Conservation (phyloP, 1,284 basidiomycete species). For the Chalciporus sp. region DNA sequence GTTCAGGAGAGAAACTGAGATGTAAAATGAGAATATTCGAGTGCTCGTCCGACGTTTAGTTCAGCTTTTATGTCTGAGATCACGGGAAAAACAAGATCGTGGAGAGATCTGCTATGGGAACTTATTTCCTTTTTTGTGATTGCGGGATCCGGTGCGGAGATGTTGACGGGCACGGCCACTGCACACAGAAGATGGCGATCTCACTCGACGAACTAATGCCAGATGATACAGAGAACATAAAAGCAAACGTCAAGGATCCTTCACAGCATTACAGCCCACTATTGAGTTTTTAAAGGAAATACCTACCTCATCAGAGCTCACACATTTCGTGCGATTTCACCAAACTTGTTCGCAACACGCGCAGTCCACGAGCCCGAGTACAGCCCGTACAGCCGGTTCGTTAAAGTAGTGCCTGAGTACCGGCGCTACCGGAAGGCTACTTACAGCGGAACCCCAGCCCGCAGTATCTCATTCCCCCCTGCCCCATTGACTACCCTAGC, state of each 20-base stretch:
- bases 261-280: too few relatives aligned
- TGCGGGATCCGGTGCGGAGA: background rate
- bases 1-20: background rate
- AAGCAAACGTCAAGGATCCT: background rate
- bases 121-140: constrained; percentile 14
- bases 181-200: too few relatives aligned
- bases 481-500: constrained; percentile 2
- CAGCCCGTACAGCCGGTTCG: background rate
- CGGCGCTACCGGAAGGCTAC: constrained; percentile 8
- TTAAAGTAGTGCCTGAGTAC: constrained; percentile 14
- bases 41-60: background rate
- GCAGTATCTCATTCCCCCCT: constrained; percentile 2
- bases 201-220: too few relatives aligned
- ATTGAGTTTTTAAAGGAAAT: background rate
- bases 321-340: background rate
- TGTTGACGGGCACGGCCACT: background rate
- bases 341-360: constrained; percentile 20
- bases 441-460: constrained; percentile 15
- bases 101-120: constrained; percentile 16
- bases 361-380: constrained; percentile 26
- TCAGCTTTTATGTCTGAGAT: background rate
- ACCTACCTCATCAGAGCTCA: background rate
- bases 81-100: background rate
- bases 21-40: background rate
- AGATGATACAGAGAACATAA: background rate